Conservation (phyloP, 2,329 filamentous ascomycete genomes). For the Aspergillus puulaauensis region DNA sequence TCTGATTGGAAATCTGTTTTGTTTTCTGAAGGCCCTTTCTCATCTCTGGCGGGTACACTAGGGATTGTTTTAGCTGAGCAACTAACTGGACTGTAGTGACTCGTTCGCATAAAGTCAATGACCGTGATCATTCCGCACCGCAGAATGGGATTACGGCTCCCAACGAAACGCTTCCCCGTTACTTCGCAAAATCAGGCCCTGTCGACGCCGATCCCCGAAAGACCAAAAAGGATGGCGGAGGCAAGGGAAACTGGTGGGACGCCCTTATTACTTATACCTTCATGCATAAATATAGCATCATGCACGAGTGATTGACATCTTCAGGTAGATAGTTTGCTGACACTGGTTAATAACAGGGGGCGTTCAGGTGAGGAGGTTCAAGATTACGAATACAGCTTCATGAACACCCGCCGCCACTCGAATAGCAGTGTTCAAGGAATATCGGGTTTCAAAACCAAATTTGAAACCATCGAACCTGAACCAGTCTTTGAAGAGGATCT, state of each 20-base stretch:
- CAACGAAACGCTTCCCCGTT: slow-evolving; percentile 79
- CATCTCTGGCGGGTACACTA: too few relatives aligned
- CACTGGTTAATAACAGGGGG: slow-evolving; percentile 61
- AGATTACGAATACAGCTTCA: slow-evolving; percentile 79
- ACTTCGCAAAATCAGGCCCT: slow-evolving; percentile 86
- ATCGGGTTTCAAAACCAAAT: slow-evolving; percentile 91
- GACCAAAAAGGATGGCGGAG: slow-evolving; percentile 93
- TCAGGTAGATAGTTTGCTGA: background rate
- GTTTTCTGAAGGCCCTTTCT: background rate
- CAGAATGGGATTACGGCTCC: slow-evolving; percentile 70
- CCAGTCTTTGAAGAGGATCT: slow-evolving; percentile 87
- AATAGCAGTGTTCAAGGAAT: slow-evolving; percentile 79
- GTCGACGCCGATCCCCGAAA: slow-evolving; percentile 82
- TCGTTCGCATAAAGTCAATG: slow-evolving; percentile 93
- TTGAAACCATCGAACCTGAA: slow-evolving; percentile 84
- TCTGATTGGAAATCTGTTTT: background rate
- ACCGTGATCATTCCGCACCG: slow-evolving; percentile 81
- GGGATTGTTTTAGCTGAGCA: background rate
- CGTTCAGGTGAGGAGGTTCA: slow-evolving; percentile 77
- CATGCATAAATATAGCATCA: background rate
- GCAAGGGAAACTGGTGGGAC: slow-evolving; percentile 89
- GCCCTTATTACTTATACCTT: background rate
- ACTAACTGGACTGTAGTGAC: slow-evolving; percentile 66
- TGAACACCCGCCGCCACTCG: slow-evolving; percentile 84
- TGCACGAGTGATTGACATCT: background rate